These are phyloP conservation scores for Saitoella complicata DNA, from an alignment of 805 yeast genomes.

Conservation along the genomic window DNA sequence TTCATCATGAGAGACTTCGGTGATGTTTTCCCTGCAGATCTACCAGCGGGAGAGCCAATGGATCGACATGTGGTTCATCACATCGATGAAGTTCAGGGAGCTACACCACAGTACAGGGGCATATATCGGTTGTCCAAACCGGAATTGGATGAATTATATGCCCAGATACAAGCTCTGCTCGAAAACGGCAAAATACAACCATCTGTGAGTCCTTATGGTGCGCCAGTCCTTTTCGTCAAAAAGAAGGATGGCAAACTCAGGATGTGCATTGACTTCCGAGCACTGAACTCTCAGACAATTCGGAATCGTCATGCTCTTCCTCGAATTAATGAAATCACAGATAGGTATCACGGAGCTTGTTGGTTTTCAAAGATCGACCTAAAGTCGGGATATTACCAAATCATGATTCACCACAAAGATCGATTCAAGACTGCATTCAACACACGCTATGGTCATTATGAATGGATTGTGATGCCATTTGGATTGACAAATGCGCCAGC, in stretches of 20 bases:
- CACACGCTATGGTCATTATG: constrained; percentile 12
- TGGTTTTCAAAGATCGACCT: constrained; percentile 2
- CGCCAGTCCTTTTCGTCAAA: constrained; percentile 12
- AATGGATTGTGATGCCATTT: constrained; percentile 18
- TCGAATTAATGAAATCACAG: constrained; percentile 1
- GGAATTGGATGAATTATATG: neutral
- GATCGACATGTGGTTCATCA: neutral
- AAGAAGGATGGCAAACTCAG: constrained; percentile 13
- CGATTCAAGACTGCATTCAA: constrained; percentile 14
- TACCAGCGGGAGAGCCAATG: neutral
- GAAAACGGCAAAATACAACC: constrained; percentile 1
- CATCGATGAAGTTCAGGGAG: neutral
- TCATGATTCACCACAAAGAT: constrained; percentile 1
- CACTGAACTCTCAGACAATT: constrained; percentile 11
- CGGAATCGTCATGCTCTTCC: constrained; percentile 13
- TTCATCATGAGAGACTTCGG: no score
- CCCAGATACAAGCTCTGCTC: neutral
- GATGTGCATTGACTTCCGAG: constrained; percentile 14
- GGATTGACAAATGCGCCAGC: constrained; percentile 18
- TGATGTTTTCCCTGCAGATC: neutral
- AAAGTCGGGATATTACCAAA: constrained; percentile 1
- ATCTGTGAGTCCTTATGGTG: constrained; percentile 2
- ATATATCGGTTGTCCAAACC: neutral
- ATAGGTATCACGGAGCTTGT: constrained; percentile 5
- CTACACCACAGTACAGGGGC: neutral